A percentile compares a stretch with the other conserved stretches of the same genome.
phyloP scores from a whole-genome alignment of 441 rosid species.

The Manihot esculenta region DNA sequence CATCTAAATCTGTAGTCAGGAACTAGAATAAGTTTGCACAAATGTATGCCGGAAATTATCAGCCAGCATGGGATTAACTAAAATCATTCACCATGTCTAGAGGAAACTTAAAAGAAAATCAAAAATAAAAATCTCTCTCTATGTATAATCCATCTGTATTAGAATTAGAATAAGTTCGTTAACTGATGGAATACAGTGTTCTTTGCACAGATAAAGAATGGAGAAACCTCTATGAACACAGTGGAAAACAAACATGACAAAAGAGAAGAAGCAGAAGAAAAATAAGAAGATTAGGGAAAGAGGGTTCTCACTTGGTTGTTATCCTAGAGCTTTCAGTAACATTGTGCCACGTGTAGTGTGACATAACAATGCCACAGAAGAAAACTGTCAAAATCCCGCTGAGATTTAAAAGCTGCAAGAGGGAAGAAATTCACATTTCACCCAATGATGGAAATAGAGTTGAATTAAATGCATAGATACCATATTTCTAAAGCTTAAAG shows the following conservation, averaged over 20 bases:
- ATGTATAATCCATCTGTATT: too few species aligned
- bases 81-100: neutral
- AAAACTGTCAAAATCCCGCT: constrained; percentile 69
- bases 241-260: too few species aligned
- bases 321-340: constrained; percentile 61
- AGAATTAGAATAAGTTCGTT: too few species aligned
- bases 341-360: constrained; percentile 72
- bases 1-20: too few species aligned
- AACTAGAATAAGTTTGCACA: too few species aligned
- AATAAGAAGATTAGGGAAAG: neutral
- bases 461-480: too few species aligned
- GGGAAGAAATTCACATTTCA: constrained; percentile 8
- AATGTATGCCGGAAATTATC: constrained; percentile 57
- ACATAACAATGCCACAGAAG: constrained; percentile 69
- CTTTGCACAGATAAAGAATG: neutral
- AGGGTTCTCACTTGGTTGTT: constrained; percentile 54
- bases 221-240: neutral
- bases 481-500: neutral
- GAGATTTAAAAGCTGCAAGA: constrained; percentile 50
- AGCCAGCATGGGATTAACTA: constrained; percentile 15
- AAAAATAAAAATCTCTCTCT: neutral
- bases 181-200: too few species aligned
- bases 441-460: neutral
- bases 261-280: neutral
- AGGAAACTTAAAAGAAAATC: neutral